phyloP scores from a whole-genome alignment of 192 early-diverging fungal species.

The Phycomyces nitens region DNA sequence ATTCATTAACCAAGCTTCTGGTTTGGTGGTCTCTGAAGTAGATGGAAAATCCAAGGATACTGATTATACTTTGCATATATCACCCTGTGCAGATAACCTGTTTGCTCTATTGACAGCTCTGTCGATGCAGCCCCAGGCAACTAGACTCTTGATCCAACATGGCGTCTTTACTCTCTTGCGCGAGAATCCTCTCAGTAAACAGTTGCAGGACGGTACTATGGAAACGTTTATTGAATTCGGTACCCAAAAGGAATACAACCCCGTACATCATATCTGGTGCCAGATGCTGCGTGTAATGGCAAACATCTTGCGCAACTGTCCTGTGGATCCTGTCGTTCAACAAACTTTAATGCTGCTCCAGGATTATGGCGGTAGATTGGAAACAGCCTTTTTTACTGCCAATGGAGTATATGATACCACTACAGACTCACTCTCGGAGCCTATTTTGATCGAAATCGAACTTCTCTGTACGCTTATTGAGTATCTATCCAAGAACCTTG shows the following conservation, averaged over 20 bases:
- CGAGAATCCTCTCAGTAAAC: constrained; percentile 36
- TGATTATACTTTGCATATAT: constrained; percentile 17
- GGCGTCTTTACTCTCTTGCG: constrained; percentile 38
- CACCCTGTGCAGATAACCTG: constrained; percentile 42
- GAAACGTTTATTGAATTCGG: constrained; percentile 26
- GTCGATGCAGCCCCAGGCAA: constrained; percentile 40
- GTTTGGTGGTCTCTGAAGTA: constrained; percentile 30
- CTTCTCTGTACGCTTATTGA: constrained; percentile 48
- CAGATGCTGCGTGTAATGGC: constrained; percentile 45
- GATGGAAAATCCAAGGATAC: constrained; percentile 17
- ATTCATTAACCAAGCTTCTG: constrained; percentile 30
- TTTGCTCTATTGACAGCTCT: constrained; percentile 39
- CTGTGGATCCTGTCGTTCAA: constrained; percentile 32
- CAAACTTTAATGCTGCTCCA: constrained; percentile 41
- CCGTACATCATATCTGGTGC: constrained; percentile 48
- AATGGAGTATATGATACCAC: constrained; percentile 2
- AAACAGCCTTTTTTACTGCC: constrained; percentile 26
- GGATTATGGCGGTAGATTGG: constrained; percentile 43
- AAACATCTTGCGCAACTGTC: constrained; percentile 38
- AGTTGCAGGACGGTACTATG: constrained; percentile 38
- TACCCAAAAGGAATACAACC: constrained; percentile 23
- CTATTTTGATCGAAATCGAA: constrained; percentile 49
- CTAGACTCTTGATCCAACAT: constrained; percentile 27
- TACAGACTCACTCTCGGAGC: constrained; percentile 31
- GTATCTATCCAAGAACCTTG: constrained; percentile 35